Evolutionary conservation across 1,284 basidiomycete species (phyloP).

Genomic region (Cryptococcus jaspeensis): DNA sequence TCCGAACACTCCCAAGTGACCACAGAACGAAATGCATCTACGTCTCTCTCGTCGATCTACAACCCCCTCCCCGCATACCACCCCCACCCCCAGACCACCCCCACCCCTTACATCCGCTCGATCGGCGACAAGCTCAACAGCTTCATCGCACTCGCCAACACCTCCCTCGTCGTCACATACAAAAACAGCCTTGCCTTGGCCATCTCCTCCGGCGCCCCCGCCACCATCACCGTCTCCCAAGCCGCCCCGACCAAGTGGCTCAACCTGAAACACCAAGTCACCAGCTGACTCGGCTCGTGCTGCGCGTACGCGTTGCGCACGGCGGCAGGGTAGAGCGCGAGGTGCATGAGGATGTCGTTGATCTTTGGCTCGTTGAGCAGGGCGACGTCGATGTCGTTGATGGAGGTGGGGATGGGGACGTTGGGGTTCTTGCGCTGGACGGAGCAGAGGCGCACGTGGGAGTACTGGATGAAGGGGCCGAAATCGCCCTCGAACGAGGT

Average conservation of each 20-base stretch:
- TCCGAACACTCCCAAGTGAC: no score
- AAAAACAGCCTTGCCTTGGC: slow-evolving; percentile 87
- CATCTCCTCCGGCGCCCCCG: slow-evolving; percentile 67
- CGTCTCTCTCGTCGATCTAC: no score
- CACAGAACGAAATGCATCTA: no score
- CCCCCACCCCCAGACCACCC: no score
- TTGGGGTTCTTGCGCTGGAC: slow-evolving; percentile 92
- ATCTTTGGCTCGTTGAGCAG: slow-evolving; percentile 73
- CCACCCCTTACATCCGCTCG: slow-evolving; percentile 75
- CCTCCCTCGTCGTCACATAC: slow-evolving; percentile 84
- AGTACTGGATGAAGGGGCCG: slow-evolving; percentile 90
- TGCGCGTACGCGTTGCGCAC: slow-evolving; percentile 80
- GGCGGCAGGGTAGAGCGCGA: slow-evolving; percentile 87
- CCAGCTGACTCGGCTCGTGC: slow-evolving; percentile 87
- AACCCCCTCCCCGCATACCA: no score
- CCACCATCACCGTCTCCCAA: slow-evolving; percentile 63
- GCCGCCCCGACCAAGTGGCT: slow-evolving; percentile 50
- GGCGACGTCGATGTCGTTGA: slow-evolving; percentile 66
- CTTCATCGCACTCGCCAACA: slow-evolving; percentile 80
- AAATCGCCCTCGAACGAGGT: slow-evolving; percentile 96
- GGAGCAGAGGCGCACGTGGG: slow-evolving; percentile 90
- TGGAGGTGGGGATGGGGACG: slow-evolving; percentile 65
- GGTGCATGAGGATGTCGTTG: slow-evolving; percentile 79
- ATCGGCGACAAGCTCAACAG: slow-evolving; percentile 84
- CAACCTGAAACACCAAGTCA: slow-evolving; percentile 56